phyloP scores from a whole-genome alignment of 495 filamentous ascomycete species.

The Astrocystis sublimbata region DNA sequence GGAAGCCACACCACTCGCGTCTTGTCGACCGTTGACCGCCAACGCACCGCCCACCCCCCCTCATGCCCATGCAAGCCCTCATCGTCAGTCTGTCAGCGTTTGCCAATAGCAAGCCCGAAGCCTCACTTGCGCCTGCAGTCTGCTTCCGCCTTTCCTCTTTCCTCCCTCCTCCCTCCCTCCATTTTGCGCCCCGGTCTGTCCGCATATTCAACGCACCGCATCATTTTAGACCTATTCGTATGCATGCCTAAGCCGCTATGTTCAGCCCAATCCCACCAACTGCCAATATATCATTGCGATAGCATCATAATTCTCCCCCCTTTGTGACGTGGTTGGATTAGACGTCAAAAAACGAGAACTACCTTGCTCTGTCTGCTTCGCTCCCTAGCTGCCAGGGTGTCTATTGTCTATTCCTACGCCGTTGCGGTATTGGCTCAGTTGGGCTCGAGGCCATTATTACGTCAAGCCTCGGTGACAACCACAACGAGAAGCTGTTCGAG shows the following conservation, averaged over 20 bases:
- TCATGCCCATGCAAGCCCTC: conserved; percentile 13
- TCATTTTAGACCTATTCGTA: neutral
- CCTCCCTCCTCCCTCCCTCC: neutral
- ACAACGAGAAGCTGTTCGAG: neutral
- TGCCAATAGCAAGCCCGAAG: conserved; percentile 17
- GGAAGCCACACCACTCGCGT: conserved; percentile 7
- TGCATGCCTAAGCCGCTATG: conserved; percentile 14
- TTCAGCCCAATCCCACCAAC: conserved; percentile 16
- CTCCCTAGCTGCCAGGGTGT: neutral
- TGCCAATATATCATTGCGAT: neutral
- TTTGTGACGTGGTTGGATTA: conserved; percentile 2
- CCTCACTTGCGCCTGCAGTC: conserved; percentile 14
- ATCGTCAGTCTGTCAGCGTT: conserved; percentile 15
- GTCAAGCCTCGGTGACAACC: conserved; percentile 13
- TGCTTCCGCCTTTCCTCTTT: conserved; percentile 1
- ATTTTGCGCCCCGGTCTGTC: too few relatives aligned
- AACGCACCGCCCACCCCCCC: conserved; percentile 19
- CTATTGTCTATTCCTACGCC: conserved; percentile 8
- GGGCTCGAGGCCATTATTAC: conserved; percentile 7
- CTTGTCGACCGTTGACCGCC: conserved; percentile 14
- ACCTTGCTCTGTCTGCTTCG: conserved; percentile 1
- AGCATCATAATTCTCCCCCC: conserved; percentile 6
- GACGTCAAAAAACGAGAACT: neutral
- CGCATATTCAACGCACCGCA: neutral
- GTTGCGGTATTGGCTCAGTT: conserved; percentile 2